Conservation (phyloP, 2,329 filamentous ascomycete genomes). For the Talaromyces sp. region DNA sequence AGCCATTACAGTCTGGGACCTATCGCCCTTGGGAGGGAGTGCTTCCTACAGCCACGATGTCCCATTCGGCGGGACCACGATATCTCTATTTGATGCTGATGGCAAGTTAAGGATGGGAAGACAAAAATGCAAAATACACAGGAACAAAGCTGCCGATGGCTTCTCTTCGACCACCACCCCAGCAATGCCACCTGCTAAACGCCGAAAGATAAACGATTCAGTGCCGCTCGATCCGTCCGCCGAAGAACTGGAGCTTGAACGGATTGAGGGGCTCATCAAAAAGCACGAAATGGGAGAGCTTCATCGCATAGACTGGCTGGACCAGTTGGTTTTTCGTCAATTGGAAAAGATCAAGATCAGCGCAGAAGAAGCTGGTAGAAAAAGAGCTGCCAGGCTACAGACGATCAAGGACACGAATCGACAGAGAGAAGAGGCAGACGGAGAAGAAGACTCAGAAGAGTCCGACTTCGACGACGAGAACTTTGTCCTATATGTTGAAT, state of each 20-base stretch:
- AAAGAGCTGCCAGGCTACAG: slow-evolving; percentile 40
- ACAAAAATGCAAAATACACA: slow-evolving; percentile 83
- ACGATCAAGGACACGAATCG: slow-evolving; percentile 22
- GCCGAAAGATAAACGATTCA: slow-evolving; percentile 44
- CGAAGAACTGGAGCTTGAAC: slow-evolving; percentile 77
- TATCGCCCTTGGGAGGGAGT: slow-evolving; percentile 70
- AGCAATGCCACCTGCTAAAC: slow-evolving; percentile 54
- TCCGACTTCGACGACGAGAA: slow-evolving; percentile 51
- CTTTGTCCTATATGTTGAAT: slow-evolving; percentile 82
- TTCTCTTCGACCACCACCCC: slow-evolving; percentile 75
- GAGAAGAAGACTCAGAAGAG: slow-evolving; percentile 28
- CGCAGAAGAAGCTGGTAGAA: slow-evolving; percentile 59
- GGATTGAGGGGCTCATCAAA: slow-evolving; percentile 85
- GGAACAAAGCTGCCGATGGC: slow-evolving; percentile 78
- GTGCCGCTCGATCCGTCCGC: slow-evolving; percentile 49
- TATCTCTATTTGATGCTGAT: slow-evolving; percentile 86
- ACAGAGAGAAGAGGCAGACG: slow-evolving; percentile 35
- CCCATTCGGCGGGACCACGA: slow-evolving; percentile 89
- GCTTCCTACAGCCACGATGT: slow-evolving; percentile 69
- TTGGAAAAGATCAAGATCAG: slow-evolving; percentile 71
- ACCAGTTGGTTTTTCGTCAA: slow-evolving; percentile 85
- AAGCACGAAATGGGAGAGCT: slow-evolving; percentile 99
- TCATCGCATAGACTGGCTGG: slow-evolving; percentile 86
- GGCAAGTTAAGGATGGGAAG: slow-evolving; percentile 86
- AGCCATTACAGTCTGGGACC: slow-evolving; percentile 91